Percentiles rank a stretch among this genome's conserved stretches.
These are phyloP conservation scores for Salix brachista DNA, from an alignment of 345 rosid species.

Conservation along the genomic window DNA sequence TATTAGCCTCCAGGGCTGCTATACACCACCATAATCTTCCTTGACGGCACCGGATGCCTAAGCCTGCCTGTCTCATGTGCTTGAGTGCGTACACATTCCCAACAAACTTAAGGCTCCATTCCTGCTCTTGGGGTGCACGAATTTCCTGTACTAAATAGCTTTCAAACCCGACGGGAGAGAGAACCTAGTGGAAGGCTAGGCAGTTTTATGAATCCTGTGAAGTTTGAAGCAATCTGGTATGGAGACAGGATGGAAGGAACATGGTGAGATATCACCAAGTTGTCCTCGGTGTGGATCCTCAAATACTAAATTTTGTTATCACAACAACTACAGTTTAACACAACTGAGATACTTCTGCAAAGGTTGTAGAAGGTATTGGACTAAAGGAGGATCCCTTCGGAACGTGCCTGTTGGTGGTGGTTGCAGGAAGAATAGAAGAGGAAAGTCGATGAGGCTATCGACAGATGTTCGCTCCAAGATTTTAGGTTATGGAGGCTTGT, in stretches of 20 bases:
- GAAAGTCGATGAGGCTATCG: conserved; percentile 35
- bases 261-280: conserved; percentile 41
- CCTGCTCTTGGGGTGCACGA: conserved; percentile 9
- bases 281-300: conserved; percentile 65
- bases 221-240: conserved; percentile 22
- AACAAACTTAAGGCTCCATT: background rate
- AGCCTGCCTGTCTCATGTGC: conserved; percentile 32
- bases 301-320: conserved; percentile 61
- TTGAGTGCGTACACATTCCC: conserved; percentile 21
- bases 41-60: conserved; percentile 33
- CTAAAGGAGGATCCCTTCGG: conserved; percentile 56
- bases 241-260: conserved; percentile 52
- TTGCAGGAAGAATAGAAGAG: conserved; percentile 50
- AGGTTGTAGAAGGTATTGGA: conserved; percentile 65
- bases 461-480: conserved; percentile 10
- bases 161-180: background rate
- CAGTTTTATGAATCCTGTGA: background rate
- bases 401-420: conserved; percentile 62
- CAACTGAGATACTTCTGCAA: conserved; percentile 69
- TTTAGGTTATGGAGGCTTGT: conserved; percentile 2
- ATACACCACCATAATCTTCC: conserved; percentile 23
- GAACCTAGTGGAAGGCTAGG: background rate
- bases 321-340: conserved; percentile 66
- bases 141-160: background rate
- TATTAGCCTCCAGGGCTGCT: conserved; percentile 35